Percentiles rank a stretch among this genome's conserved stretches.
Conservation (phyloP, 1,284 basidiomycete species). For the Cryptococcus sp. region DNA sequence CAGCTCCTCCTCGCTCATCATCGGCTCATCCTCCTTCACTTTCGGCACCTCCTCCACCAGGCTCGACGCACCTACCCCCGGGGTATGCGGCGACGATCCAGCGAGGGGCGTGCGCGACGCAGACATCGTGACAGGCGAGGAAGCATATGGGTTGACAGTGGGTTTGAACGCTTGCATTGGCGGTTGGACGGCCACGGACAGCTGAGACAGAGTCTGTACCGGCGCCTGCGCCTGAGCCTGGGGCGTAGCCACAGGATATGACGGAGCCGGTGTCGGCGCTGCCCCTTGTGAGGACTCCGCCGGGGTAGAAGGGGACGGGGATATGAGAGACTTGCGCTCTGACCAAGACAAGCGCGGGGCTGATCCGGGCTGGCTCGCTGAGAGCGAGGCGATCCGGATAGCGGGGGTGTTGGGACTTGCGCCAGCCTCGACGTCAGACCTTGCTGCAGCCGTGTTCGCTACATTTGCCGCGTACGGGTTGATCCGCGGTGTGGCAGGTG, state of each 20-base stretch:
- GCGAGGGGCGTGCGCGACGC: neutral
- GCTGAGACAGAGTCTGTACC: no score
- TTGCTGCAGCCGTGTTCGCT: no score
- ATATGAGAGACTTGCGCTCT: slow-evolving; percentile 17
- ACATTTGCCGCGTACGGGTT: neutral
- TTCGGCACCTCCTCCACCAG: neutral
- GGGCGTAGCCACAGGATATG: no score
- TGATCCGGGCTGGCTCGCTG: neutral
- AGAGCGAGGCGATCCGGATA: neutral
- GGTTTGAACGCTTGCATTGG: neutral
- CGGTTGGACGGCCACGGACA: neutral
- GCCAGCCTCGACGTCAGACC: no score
- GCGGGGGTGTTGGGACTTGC: neutral
- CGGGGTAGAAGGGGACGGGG: slow-evolving; percentile 3
- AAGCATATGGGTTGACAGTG: slow-evolving; percentile 8
- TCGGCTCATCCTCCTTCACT: slow-evolving; percentile 1
- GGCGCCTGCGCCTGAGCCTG: no score
- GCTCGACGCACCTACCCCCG: no score
- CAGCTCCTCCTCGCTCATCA: slow-evolving; percentile 15
- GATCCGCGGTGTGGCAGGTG: slow-evolving; percentile 1
- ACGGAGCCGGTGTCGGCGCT: neutral
- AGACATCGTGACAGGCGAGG: neutral
- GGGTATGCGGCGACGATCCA: no score
- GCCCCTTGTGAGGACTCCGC: neutral
- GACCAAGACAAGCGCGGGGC: slow-evolving; percentile 21